Conservation (phyloP, 1,139 yeast genomes). For the Zygosaccharomyces sapae region DNA sequence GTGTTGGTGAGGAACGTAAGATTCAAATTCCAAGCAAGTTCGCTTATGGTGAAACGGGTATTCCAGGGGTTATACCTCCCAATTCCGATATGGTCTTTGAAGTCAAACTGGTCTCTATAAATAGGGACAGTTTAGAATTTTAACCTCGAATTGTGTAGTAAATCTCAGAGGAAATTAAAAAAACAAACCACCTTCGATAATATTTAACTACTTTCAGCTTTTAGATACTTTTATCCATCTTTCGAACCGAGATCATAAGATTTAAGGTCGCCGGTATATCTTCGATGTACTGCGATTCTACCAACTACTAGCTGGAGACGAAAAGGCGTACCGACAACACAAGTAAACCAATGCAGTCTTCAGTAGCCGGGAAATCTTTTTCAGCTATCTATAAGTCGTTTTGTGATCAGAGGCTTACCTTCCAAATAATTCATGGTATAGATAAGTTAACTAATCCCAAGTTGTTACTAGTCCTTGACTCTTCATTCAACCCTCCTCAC, state of each 20-base stretch:
- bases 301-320: background rate
- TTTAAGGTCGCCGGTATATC: background rate
- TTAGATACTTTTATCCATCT: background rate
- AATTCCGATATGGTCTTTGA: constrained; percentile 61
- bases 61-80: constrained; percentile 73
- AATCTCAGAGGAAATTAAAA: no score
- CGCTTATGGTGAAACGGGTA: constrained; percentile 74
- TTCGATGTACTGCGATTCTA: background rate
- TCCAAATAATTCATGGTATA: constrained; percentile 13
- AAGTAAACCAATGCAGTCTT: background rate
- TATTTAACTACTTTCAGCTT: background rate
- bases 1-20: constrained; percentile 80
- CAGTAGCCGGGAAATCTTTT: background rate
- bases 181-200: background rate
- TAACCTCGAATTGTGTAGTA: background rate
- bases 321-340: background rate
- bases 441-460: constrained; percentile 4
- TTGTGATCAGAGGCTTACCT: constrained; percentile 5
- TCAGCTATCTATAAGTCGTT: constrained; percentile 7
- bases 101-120: constrained; percentile 52
- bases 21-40: constrained; percentile 71
- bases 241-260: background rate
- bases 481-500: constrained; percentile 91
- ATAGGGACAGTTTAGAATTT: background rate
- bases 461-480: constrained; percentile 57